Percentiles rank a stretch among this genome's conserved stretches.
These are phyloP conservation scores for Mangifera indica DNA, from an alignment of 345 rosid species.

Conservation along the genomic window DNA sequence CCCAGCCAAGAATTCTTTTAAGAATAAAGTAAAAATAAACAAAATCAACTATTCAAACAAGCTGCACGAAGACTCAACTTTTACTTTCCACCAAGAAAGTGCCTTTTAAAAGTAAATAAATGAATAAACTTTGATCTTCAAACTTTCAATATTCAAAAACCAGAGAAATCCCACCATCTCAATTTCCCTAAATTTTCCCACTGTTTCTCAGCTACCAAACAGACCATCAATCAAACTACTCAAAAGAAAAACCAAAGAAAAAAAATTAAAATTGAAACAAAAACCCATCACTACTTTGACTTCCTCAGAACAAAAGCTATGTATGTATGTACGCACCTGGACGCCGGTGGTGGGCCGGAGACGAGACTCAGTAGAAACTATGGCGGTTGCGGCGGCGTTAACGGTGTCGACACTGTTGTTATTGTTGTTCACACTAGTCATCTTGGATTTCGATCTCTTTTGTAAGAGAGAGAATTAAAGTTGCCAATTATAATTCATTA, in stretches of 20 bases:
- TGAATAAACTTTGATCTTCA: too few relatives aligned
- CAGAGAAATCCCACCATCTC: conserved; percentile 24
- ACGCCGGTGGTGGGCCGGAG: conserved; percentile 62
- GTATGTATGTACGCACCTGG: conserved; percentile 51
- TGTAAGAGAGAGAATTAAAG: not conserved
- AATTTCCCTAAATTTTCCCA: conserved; percentile 8
- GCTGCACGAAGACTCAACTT: not conserved
- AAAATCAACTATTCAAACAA: not conserved
- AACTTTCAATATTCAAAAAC: not conserved
- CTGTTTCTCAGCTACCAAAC: conserved; percentile 22
- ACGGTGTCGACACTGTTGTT: conserved; percentile 70
- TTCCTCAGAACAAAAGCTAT: not conserved
- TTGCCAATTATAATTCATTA: too few relatives aligned
- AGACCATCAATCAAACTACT: not conserved
- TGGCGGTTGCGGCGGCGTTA: conserved; percentile 95
- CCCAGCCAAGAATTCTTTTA: not conserved
- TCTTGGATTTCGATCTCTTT: conserved; percentile 35
- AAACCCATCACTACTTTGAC: not conserved
- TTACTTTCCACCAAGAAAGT: not conserved
- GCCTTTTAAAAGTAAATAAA: too few relatives aligned
- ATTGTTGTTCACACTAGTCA: conserved; percentile 53
- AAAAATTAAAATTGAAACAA: not conserved
- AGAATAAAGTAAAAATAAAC: not conserved
- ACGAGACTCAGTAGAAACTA: conserved; percentile 84
- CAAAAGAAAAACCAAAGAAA: not conserved